phyloP scores from a whole-genome alignment of 2,329 filamentous ascomycete species.

The Penicillium corylophilum region DNA sequence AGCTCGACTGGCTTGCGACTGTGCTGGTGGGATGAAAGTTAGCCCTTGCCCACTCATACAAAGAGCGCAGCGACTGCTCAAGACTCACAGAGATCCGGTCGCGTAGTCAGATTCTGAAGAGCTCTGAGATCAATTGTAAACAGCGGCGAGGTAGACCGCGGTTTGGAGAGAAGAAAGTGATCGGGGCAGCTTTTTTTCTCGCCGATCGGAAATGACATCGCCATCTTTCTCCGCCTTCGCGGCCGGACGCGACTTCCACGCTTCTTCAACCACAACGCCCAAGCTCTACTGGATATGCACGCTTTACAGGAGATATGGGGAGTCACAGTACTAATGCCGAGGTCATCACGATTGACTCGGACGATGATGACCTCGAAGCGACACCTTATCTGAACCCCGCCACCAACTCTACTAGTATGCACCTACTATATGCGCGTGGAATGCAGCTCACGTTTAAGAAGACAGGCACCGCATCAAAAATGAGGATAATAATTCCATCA shows the following conservation, averaged over 20 bases:
- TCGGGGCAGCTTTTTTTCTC: conserved; percentile 16
- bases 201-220: conserved; percentile 26
- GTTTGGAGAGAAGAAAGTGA: conserved; percentile 2
- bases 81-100: background rate
- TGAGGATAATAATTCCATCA: conserved; percentile 1
- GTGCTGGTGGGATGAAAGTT: conserved; percentile 5
- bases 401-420: conserved; percentile 13
- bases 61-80: background rate
- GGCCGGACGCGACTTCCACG: conserved; percentile 2
- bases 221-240: conserved; percentile 28
- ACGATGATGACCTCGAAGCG: conserved; percentile 47
- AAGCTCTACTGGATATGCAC: background rate
- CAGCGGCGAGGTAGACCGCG: conserved; percentile 1
- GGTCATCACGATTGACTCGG: conserved; percentile 29
- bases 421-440: conserved; percentile 7
- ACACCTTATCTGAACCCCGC: conserved; percentile 24
- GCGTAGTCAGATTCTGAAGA: background rate
- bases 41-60: background rate
- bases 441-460: conserved; percentile 21
- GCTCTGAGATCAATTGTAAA: conserved; percentile 2
- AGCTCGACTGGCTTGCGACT: conserved; percentile 5
- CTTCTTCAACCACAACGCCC: background rate
- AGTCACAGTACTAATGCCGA: conserved; percentile 18
- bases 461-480: conserved; percentile 1
- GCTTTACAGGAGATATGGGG: conserved; percentile 18